phyloP scores from a whole-genome alignment of 805 yeast genomes.

The Metschnikowia proteae region DNA sequence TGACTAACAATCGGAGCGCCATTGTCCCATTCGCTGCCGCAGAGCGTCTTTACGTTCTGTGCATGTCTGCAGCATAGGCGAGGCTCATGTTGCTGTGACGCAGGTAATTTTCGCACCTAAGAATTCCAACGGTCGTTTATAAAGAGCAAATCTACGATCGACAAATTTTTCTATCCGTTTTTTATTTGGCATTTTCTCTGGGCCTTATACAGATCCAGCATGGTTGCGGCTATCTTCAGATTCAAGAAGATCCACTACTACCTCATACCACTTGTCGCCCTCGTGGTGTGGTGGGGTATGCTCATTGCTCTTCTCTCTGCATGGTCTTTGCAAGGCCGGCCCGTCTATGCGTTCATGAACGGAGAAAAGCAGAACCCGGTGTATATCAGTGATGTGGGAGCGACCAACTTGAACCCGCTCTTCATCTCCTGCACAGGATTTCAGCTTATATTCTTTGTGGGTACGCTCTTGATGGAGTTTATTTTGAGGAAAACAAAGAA shows the following conservation, averaged over 20 bases:
- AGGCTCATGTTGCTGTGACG: slow-evolving; percentile 5
- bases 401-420: slow-evolving; percentile 78
- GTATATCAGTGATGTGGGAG: slow-evolving; percentile 84
- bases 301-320: slow-evolving; percentile 68
- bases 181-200: background rate
- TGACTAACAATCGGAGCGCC: background rate
- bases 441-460: slow-evolving; percentile 71
- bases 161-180: too few species aligned
- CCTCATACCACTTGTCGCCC: slow-evolving; percentile 62
- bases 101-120: slow-evolving; percentile 2
- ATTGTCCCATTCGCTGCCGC: background rate
- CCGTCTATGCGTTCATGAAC: slow-evolving; percentile 57
- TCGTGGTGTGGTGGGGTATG: slow-evolving; percentile 88
- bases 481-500: slow-evolving; percentile 55
- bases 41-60: background rate
- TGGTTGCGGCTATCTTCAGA: slow-evolving; percentile 12
- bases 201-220: background rate
- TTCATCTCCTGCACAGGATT: slow-evolving; percentile 75
- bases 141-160: background rate
- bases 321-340: slow-evolving; percentile 82
- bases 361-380: slow-evolving; percentile 45
- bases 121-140: background rate
- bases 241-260: slow-evolving; percentile 48
- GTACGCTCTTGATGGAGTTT: slow-evolving; percentile 61
- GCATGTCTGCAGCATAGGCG: slow-evolving; percentile 4